Base-by-base conservation (phyloP, 345 rosid species). In the Camelina sativa region DNA sequence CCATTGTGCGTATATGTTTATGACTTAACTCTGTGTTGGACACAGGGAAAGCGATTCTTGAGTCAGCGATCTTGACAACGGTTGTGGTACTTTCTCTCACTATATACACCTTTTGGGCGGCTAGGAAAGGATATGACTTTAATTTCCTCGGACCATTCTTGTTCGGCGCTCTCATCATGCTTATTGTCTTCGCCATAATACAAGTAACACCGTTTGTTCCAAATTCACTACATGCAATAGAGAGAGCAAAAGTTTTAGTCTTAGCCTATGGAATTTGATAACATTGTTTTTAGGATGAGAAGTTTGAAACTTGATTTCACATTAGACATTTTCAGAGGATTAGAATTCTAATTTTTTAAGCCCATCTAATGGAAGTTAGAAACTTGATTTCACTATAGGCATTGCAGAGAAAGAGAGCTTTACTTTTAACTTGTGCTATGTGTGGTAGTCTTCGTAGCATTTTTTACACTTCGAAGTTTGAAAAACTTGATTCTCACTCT, bases 51-150 rank as follows among this genome's bases (percentile, higher is more conserved):
- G 83, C 89, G n/a, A 91, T 89, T 60, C 81, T 91, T 8, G 97
- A 91, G 79, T 77, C 97, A 8, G 97, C 63, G 7, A 89, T 91
- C 17, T 69, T 91, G 78, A 91, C 97, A 1, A 51, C 88, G 0
- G 84, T 50, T 4, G 88, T 91, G 80, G 96, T 91, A 37, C 72
- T 88, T 66, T 74, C 88, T 5, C 93, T 91, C 25, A 89, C 96
- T 2, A 62, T 91, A 3, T 91, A 87, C 82, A 91, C 97, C 7
- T 91, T 89, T 68, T 91, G 96, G 97, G 97, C 96, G 0, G 93
- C 91, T 8, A 77, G 76, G 71, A 87, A 75, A 79, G 97, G 97
- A 74, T 63, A 89, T 16, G 97, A 91, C 74, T 91, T 91, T 76
- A 83, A 51, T 66, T 91, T 91, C 80, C 89, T 91, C 0, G 91